Percentiles rank a stretch among this genome's conserved stretches.
phyloP scores from a whole-genome alignment of 495 filamentous ascomycete genomes.

The Hypoxylon intermedium region DNA sequence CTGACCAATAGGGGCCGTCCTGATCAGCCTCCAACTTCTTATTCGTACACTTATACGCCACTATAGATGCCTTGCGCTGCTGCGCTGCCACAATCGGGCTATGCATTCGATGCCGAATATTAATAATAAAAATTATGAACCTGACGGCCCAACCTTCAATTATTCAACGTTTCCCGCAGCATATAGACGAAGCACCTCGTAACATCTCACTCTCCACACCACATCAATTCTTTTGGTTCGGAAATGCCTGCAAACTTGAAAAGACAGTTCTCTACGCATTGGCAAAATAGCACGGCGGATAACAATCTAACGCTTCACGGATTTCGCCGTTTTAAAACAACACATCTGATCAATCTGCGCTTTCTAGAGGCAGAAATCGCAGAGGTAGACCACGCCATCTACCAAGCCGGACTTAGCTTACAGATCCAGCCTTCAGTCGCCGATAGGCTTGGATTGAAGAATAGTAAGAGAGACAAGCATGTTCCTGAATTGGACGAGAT shows the following conservation, averaged over 20 bases:
- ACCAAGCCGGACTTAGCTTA: constrained; percentile 41
- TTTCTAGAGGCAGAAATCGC: constrained; percentile 41
- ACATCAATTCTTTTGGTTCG: neutral
- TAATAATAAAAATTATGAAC: too few relatives aligned
- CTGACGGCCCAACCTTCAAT: too few relatives aligned
- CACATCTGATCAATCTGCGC: constrained; percentile 43
- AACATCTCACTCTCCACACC: too few relatives aligned
- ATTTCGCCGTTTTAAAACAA: constrained; percentile 44
- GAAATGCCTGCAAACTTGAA: constrained; percentile 5
- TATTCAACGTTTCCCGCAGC: too few relatives aligned
- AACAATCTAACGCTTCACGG: constrained; percentile 39
- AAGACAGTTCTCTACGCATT: constrained; percentile 9
- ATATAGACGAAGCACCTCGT: too few relatives aligned
- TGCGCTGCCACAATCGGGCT: too few relatives aligned
- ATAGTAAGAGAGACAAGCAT: neutral
- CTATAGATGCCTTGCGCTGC: too few relatives aligned
- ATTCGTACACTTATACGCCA: too few relatives aligned
- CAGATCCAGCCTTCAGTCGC: neutral
- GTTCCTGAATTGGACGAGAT: neutral
- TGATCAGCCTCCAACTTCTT: too few relatives aligned
- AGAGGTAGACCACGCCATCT: constrained; percentile 39
- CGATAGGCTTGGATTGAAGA: constrained; percentile 4
- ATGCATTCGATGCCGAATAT: too few relatives aligned
- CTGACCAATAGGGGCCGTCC: too few relatives aligned
- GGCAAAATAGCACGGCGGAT: constrained; percentile 9